Evolutionary conservation across 2,329 filamentous ascomycete species (phyloP).

Genomic region (Dactylellina cionopaga): DNA sequence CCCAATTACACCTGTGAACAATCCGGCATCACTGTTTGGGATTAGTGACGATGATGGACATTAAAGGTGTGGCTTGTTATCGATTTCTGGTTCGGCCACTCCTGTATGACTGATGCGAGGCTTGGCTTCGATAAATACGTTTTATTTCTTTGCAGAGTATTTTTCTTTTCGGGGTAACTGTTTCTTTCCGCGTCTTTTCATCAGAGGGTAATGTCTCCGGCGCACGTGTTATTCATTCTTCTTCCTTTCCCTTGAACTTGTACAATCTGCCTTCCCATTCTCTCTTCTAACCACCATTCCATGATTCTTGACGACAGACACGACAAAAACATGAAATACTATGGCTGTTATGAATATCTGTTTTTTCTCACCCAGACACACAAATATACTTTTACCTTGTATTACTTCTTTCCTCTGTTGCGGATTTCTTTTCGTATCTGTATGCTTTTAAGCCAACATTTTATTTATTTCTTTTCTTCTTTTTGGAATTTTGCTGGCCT

Average conservation of each 20-base stretch:
- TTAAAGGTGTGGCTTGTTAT: constrained; percentile 12
- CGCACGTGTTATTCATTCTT: constrained; percentile 13
- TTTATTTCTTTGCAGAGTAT: not conserved
- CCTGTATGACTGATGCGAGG: not conserved
- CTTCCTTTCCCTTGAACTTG: constrained; percentile 18
- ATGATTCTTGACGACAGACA: constrained; percentile 51
- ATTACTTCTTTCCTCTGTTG: not conserved
- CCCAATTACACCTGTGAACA: constrained; percentile 28
- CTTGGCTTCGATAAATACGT: not conserved
- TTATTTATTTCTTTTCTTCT: not conserved
- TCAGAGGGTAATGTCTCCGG: constrained; percentile 39
- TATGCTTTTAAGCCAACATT: no score
- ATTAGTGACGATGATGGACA: constrained; percentile 41
- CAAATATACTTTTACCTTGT: not conserved
- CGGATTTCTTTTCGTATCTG: no score
- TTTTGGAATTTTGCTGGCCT: not conserved
- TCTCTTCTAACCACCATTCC: constrained; percentile 3
- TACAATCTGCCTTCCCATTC: constrained; percentile 14
- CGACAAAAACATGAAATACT: constrained; percentile 33
- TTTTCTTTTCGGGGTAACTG: constrained; percentile 8
- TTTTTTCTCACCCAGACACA: no score
- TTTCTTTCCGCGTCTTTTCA: constrained; percentile 9
- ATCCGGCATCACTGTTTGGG: constrained; percentile 33
- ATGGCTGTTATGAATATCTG: constrained; percentile 43
- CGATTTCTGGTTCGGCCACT: not conserved